A percentile compares a stretch with the other conserved stretches of the same genome.
Conservation (phyloP, 2,329 filamentous ascomycete genomes). For the Colletotrichum lindemuthianum region DNA sequence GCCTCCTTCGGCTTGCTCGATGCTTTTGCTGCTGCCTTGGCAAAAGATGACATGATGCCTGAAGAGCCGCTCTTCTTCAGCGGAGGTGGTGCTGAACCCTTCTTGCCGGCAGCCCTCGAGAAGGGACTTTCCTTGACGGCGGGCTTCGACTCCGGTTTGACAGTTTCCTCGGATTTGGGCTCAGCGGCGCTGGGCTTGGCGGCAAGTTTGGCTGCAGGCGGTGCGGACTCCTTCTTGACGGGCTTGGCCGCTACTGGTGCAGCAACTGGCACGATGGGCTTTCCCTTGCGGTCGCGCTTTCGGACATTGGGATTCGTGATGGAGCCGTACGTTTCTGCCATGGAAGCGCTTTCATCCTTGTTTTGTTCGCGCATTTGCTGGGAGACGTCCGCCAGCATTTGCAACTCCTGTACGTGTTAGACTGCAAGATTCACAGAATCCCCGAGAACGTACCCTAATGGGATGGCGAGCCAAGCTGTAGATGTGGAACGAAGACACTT, state of each 20-base stretch:
- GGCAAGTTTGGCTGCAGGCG: constrained; percentile 34
- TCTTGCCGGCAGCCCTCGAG: constrained; percentile 52
- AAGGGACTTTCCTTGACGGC: constrained; percentile 51
- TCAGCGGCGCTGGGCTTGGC: constrained; percentile 36
- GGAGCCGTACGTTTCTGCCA: constrained; percentile 73
- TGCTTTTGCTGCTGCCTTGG: constrained; percentile 61
- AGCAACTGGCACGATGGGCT: constrained; percentile 38
- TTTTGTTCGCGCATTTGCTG: constrained; percentile 68
- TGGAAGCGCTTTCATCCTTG: constrained; percentile 68
- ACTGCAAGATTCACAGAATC: neutral
- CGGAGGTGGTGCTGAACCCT: constrained; percentile 43
- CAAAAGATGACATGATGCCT: constrained; percentile 81
- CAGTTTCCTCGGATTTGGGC: constrained; percentile 39
- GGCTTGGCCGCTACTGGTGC: constrained; percentile 41
- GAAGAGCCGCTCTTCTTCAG: constrained; percentile 68
- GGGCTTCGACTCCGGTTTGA: constrained; percentile 50
- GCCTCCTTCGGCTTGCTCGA: constrained; percentile 31
- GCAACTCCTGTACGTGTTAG: constrained; percentile 61
- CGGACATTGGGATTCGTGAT: constrained; percentile 79
- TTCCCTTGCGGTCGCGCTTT: constrained; percentile 56
- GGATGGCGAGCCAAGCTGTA: constrained; percentile 83
- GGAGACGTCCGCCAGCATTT: constrained; percentile 76
- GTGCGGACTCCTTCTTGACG: constrained; percentile 46
- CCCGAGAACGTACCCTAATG: constrained; percentile 62
- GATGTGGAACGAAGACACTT: constrained; percentile 83